Base-by-base conservation (phyloP, 139 green algal species). In the Limnomonas spitsbergensis region DNA sequence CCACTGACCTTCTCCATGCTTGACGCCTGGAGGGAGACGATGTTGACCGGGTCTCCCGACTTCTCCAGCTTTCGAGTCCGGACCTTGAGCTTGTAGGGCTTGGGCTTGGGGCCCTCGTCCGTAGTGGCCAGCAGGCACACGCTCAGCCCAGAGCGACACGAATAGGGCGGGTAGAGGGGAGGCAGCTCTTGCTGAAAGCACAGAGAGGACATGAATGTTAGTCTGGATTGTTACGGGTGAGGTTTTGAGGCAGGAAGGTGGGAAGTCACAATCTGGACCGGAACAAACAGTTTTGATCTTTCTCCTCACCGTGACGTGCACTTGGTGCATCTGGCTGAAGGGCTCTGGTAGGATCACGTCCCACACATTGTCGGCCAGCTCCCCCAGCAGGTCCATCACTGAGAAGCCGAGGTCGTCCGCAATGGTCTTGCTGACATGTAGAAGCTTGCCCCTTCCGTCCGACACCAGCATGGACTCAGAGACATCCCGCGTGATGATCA, bases 131-230 rank as follows among this genome's bases (percentile, higher is more conserved):
- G 32, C 32, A 78, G 42, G 27, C 38, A 76, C 29, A 78, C 27
- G 47, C 72, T 78, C 40, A 78, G 72, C 9, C 72, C 72, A 4
- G 40, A 69, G 42, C 72, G 72, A 40, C 72, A 78, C 7, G 9
- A 40, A 20, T 42, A 78, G 3, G 72, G 40, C 9, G 72, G 72
- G 9, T 7, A 20, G 20, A 61, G 47, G 47, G 47, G 47, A 61
- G 47, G 20, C 47, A 61, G 47, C 14, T 61, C 47, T 29, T 20
- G 14, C 47, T 61, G 47, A 61, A 20, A 29, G 14, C 14, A 61
- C 14, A 61, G 14, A 61, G 47, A 20, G 47, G 47, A 61, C 20
- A 61, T 14, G 47, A 61, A 20, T 61, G 14, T 29, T 61, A 20
- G 14, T 61, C 14, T 61, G 47, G 14, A 61, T 61, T 20, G 20